Evolutionary conservation across 148 eudicot species (phyloP), one percentile per base, ranked within the genome.

Genomic region (Persicaria tinctoria): DNA sequence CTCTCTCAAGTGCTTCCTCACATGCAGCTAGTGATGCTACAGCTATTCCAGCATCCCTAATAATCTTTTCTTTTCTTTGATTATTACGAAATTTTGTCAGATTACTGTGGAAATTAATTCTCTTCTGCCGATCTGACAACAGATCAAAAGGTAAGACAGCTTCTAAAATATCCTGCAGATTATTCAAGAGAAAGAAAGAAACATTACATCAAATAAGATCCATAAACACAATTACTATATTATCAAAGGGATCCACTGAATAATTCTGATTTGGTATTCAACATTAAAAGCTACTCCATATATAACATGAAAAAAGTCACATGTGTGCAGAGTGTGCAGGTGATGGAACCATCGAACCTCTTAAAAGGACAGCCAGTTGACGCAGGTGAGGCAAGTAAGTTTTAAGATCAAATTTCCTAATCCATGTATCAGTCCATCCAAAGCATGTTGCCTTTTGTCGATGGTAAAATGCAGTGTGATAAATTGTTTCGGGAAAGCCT

Each of bases 81-180:
- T 83, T 78, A 74, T 86, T 82, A 69, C 84, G 75, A 76, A 74
- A 79, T 73, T 82, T 68, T 48, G 72, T 74, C 59, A 85, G 62
- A 82, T 81, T 84, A 73, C 84, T 83, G 17, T 83, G 83, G 77
- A 85, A 89, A 66, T 83, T 80, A 72, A 80, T 81, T 73, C 94
- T 87, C 80, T 89, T 91, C 75, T 85, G 79, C 23, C 98, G 90
- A 85, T 93, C 93, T 75, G 85, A 68, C 84, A 91, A 74, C 73
- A 93, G 83, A 77, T 93, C 97, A 84, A 93, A 91, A 63, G 98
- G 98, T 79, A 89, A 76, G 63, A 93, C 98, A 83, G 97, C 97
- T 81, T 88, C 90, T 84, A 93, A 80, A 75, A 91, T 91, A 79
- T 88, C 95, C 98, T 93, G 93, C 82, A 79, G 66, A 83, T 75